Evolutionary conservation across 192 early-diverging fungal genomes (phyloP), one percentile per base, ranked within the genome.

Genomic region (Helicostylum pulchrum): DNA sequence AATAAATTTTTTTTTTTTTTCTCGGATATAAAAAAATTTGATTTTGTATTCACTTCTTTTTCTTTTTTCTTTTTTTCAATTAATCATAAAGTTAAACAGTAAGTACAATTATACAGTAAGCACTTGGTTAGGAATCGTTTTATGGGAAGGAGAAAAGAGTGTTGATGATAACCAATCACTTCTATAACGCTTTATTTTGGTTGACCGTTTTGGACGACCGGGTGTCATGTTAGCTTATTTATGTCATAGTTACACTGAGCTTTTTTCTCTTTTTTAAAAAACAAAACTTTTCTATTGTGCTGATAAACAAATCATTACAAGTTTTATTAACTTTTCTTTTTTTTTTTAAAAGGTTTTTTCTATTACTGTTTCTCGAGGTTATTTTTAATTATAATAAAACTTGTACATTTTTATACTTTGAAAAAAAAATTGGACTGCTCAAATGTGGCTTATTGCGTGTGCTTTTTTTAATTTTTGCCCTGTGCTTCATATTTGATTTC

Each of bases 241-340:
- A 59, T 59, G 57, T 59, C 57, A 59, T 59, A 59, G 57, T 59
- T 59, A 59, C 57, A 59, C 57, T 59, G 57, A 59, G 57, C 57
- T 45, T 45, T 54, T 23, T 48, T 48, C 4, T 48, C 12, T 17
- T 48, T 36, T 36, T 36, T 36, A 5, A 5, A 39, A 39, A 9
- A 6, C 0, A 9, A 6, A 9, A 9, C 1, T 4, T 39, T 39
- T 39, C 36, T 39, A 3, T 39, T 4, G 26, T 39, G 9, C 4
- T 39, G 36, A 9, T 39, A 39, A 26, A 26, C 26, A 26, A 26
- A 39, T 39, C 9, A 39, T 39, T 9, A 39, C 36, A 39, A 39
- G 36, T 39, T 9, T 9, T 39, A 9, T 10, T 39, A 39, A 39
- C 36, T 9, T 39, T 3, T 10, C 6, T 9, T 39, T 39, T 39